These are phyloP conservation scores for Flammula alnicola DNA, from an alignment of 1,284 basidiomycete species.

Conservation along the genomic window DNA sequence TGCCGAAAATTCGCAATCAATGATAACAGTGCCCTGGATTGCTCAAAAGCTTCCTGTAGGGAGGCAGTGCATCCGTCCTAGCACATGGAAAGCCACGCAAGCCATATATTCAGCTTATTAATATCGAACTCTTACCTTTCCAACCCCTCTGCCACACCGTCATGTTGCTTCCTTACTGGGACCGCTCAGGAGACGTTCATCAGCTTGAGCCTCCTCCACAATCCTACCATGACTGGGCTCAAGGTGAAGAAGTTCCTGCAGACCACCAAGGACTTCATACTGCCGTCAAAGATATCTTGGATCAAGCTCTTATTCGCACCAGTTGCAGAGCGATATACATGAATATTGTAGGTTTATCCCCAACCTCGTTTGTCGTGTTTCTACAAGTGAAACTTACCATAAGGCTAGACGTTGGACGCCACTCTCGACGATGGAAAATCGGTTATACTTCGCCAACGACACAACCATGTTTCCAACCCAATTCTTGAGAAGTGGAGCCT, in stretches of 20 bases:
- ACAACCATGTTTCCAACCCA: background rate
- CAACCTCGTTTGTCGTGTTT: background rate
- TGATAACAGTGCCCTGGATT: too few relatives aligned
- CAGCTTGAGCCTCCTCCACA: too few relatives aligned
- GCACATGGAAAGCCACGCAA: too few relatives aligned
- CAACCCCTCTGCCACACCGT: too few relatives aligned
- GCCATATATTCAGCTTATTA: too few relatives aligned
- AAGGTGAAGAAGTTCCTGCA: slow-evolving; percentile 1
- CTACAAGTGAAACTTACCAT: background rate
- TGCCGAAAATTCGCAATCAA: too few relatives aligned
- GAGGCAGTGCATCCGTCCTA: too few relatives aligned
- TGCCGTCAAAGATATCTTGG: background rate
- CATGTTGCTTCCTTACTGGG: too few relatives aligned
- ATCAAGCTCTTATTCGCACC: background rate
- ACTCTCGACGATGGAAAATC: slow-evolving; percentile 2
- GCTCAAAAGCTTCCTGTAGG: too few relatives aligned
- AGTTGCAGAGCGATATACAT: slow-evolving; percentile 2
- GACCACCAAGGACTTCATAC: background rate
- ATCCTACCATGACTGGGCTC: slow-evolving; percentile 6
- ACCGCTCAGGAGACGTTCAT: too few relatives aligned
- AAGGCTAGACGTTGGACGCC: background rate
- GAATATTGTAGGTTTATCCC: slow-evolving; percentile 3
- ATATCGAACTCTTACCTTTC: too few relatives aligned
- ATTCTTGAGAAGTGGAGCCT: background rate
- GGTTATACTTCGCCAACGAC: background rate